phyloP scores from a whole-genome alignment of 2,329 filamentous ascomycete genomes.

The Fusarium proliferatum region DNA sequence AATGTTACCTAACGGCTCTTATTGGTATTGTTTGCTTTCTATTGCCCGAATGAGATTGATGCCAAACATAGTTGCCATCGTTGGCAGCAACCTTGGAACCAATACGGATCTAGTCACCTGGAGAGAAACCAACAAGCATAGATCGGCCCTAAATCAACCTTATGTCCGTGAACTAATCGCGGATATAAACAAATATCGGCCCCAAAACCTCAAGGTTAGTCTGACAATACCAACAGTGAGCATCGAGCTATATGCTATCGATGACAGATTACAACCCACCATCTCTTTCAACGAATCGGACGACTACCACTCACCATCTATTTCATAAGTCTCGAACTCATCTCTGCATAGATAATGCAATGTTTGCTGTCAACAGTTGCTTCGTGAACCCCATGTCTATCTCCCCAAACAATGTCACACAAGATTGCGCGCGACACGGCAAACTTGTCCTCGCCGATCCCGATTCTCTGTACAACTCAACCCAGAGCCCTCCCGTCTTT shows the following conservation, averaged over 20 bases:
- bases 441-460: slow-evolving; percentile 74
- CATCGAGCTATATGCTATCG: neutral
- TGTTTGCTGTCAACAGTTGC: slow-evolving; percentile 64
- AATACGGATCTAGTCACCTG: neutral
- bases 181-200: neutral
- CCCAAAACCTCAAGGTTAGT: too few species aligned
- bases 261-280: neutral
- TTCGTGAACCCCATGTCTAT: slow-evolving; percentile 68
- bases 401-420: slow-evolving; percentile 74
- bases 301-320: slow-evolving; percentile 53
- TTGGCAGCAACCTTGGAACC: neutral
- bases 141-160: too few species aligned
- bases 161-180: neutral
- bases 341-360: slow-evolving; percentile 76
- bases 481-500: neutral
- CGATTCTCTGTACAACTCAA: slow-evolving; percentile 73
- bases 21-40: neutral
- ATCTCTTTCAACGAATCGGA: neutral
- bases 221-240: neutral
- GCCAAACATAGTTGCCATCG: neutral
- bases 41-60: neutral
- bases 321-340: slow-evolving; percentile 77
- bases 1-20: neutral
- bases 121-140: neutral
- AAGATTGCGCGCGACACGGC: slow-evolving; percentile 73